Evolutionary conservation across 352 stramenopile genomes (phyloP), one percentile per base, ranked within the genome.

Genomic region (Phytophthora pseudosyringae): DNA sequence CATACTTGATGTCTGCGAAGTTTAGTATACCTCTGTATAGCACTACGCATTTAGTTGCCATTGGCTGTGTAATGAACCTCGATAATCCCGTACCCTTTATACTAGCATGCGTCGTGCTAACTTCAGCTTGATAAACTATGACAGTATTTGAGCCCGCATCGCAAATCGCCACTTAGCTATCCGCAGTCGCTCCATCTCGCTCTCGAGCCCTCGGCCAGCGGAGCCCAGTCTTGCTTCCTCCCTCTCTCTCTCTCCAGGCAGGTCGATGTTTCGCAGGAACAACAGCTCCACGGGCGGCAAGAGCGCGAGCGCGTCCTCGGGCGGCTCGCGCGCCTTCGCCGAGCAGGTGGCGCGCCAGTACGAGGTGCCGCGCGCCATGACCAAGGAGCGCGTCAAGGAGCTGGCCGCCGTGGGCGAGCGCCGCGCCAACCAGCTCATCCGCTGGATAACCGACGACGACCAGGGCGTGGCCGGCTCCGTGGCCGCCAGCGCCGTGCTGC

Each of bases 301-400:
- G 45, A 70, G 51, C 41, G 43, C 25, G 26, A 36, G 48, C 61
- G 13, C 16, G 31, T 54, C 48, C 16, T 55, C 55, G 15, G 54
- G 44, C 57, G 57, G 64, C 48, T 76, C 73, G 39, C 71, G 68
- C 40, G 73, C 59, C 38, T 89, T 85, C 69, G 71, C 73, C 29
- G 72, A 86, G 36, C 80, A 88, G 67, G 76, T 93, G 39, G 62
- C 71, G n/a, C 68, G 75, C 16, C 80, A 87, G 49, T 93, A 93
- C 53, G 69, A 86, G 35, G 71, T 90, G 45, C 61, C 68, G 31
- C 60, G 73, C 53, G 54, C 68, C 39, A 76, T 92, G 59, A 76
- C 67, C 16, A 69, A 65, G 26, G 72, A 85, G 35, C 59, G 72
- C 45, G 64, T 78, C 35, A 67, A 65, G 36, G 57, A 77, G 51